phyloP scores from a whole-genome alignment of 2,329 filamentous ascomycete genomes.

The Aspergillus arachidicola region DNA sequence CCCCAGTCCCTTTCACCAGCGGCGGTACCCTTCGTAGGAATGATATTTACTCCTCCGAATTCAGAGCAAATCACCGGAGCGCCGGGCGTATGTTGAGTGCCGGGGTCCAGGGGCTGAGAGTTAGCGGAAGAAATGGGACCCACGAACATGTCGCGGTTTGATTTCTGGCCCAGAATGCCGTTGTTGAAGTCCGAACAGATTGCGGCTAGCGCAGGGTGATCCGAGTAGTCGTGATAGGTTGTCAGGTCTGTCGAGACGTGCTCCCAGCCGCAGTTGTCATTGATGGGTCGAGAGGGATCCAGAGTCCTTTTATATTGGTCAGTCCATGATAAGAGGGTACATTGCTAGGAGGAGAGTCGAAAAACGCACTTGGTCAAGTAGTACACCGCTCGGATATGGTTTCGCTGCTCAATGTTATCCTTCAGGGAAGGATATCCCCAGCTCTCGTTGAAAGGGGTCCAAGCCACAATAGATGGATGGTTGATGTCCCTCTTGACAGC shows the following conservation, averaged over 20 bases:
- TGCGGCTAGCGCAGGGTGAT: constrained; percentile 57
- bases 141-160: constrained; percentile 59
- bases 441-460: constrained; percentile 67
- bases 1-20: constrained; percentile 62
- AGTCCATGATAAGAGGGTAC: not conserved
- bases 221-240: constrained; percentile 70
- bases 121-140: constrained; percentile 40
- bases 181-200: constrained; percentile 56
- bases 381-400: constrained; percentile 66
- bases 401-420: constrained; percentile 59
- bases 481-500: constrained; percentile 66
- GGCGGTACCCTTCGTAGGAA: constrained; percentile 45
- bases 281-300: constrained; percentile 66
- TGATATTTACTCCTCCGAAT: constrained; percentile 70
- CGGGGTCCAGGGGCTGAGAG: constrained; percentile 45
- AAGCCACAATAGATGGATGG: constrained; percentile 64
- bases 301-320: constrained; percentile 45
- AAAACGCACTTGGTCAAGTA: constrained; percentile 60
- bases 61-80: constrained; percentile 68
- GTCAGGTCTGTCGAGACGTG: constrained; percentile 66
- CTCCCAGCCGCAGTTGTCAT: constrained; percentile 74
- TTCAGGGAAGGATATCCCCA: constrained; percentile 67
- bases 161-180: constrained; percentile 57
- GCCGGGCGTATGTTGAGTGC: constrained; percentile 54
- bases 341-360: not conserved